Conservation (phyloP, 345 rosid genomes). For the Heritiera littoralis region DNA sequence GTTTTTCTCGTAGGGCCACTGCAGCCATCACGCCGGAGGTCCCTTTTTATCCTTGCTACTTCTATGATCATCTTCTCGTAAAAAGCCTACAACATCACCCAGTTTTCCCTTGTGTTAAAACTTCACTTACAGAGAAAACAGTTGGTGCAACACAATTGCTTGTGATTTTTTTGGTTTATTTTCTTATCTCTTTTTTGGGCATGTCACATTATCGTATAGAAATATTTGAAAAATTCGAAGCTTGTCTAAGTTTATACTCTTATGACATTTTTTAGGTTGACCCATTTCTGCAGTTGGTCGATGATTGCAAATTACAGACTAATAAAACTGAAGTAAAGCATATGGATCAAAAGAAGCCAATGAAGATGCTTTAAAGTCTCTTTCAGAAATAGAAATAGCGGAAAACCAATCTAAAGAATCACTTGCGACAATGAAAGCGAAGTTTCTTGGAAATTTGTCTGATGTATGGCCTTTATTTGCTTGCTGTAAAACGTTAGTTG, state of each 20-base stretch:
- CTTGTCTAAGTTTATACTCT: slow-evolving; percentile 12
- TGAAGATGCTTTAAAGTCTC: slow-evolving; percentile 49
- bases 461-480: slow-evolving; percentile 36
- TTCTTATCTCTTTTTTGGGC: neutral
- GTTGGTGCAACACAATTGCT: slow-evolving; percentile 30
- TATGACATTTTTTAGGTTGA: slow-evolving; percentile 42
- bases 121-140: slow-evolving; percentile 49
- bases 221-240: neutral
- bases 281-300: slow-evolving; percentile 56
- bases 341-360: slow-evolving; percentile 67
- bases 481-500: neutral
- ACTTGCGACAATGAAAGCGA: slow-evolving; percentile 49
- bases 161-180: neutral
- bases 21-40: slow-evolving; percentile 66
- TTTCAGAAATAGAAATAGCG: slow-evolving; percentile 47
- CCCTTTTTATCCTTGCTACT: slow-evolving; percentile 56
- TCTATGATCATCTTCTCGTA: slow-evolving; percentile 63
- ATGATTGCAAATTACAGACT: slow-evolving; percentile 58
- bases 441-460: slow-evolving; percentile 52
- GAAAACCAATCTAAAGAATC: slow-evolving; percentile 51
- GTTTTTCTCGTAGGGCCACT: slow-evolving; percentile 47
- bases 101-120: slow-evolving; percentile 51
- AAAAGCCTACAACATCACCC: slow-evolving; percentile 58
- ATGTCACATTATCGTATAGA: neutral
- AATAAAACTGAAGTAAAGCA: slow-evolving; percentile 32